These are phyloP conservation scores for Oryza glaberrima DNA, from an alignment of 176 grass and related monocot species.

Conservation along the genomic window DNA sequence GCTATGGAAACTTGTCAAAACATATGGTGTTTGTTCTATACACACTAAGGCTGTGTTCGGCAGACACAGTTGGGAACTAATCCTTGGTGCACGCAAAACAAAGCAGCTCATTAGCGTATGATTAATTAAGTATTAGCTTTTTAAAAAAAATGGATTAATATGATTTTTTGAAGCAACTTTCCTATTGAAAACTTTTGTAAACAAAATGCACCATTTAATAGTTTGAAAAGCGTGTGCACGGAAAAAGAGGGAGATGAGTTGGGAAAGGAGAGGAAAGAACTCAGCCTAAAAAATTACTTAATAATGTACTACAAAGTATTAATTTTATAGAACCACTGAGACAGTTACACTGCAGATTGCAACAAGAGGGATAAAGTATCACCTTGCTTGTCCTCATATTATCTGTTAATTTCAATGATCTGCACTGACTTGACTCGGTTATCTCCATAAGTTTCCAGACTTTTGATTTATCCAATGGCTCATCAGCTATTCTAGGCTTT, in stretches of 20 bases:
- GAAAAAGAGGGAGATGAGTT: too few species aligned
- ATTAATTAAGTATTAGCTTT: too few species aligned
- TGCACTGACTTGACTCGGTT: slow-evolving; percentile 77
- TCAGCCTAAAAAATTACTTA: neutral
- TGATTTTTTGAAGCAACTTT: too few species aligned
- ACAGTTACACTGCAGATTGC: neutral
- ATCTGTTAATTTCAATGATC: slow-evolving; percentile 86
- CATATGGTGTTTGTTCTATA: neutral
- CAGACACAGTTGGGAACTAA: too few species aligned
- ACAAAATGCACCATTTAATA: too few species aligned
- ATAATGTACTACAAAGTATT: neutral
- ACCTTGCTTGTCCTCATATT: slow-evolving; percentile 92
- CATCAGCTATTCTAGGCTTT: slow-evolving; percentile 94
- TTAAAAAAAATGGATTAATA: too few species aligned
- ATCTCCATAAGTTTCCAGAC: slow-evolving; percentile 99
- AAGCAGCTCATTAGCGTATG: too few species aligned
- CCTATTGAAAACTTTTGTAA: too few species aligned
- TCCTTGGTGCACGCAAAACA: too few species aligned
- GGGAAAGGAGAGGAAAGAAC: too few species aligned
- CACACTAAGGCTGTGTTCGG: neutral
- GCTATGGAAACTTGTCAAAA: neutral
- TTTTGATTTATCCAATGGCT: slow-evolving; percentile 85
- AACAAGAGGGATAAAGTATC: neutral
- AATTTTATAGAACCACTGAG: neutral
- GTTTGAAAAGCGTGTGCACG: too few species aligned